Base-by-base conservation (phyloP, 1,139 yeast species). In the Maudiozyma humilis region DNA sequence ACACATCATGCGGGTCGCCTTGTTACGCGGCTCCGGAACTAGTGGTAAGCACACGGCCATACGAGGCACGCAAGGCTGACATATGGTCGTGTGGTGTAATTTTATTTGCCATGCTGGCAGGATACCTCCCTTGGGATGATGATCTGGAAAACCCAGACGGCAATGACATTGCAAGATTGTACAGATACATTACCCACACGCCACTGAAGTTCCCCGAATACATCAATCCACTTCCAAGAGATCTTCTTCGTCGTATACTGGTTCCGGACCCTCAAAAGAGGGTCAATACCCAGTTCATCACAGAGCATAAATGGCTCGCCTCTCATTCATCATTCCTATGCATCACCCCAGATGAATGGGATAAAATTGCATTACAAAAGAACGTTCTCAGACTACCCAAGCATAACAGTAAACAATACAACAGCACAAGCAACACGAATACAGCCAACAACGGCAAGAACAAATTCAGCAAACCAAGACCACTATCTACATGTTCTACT, bases 11-110 rank as follows among this genome's bases (percentile, higher is more conserved):
- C 66, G 99, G 99, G 1, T 86, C 96, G 12, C 98, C 98, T 1
- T 89, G 98, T 64, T 91, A 91, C 64, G 98, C 98, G 0, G 98
- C 98, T 3, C 98, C 98, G 0, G 98, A 91, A 63, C 70, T 91
- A 48, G 98, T 91, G 3, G 80, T 88, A 36, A 81, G 91, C 14
- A 87, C 81, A 55, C 73, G 79, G 45, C 89, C 91, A 19, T 91
- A 91, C 63, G 89, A 86, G 55, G 96, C 96, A 13, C 76, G 88
- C 51, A 88, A 87, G 63, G 96, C 87, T 20, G 98, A 91, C 64
- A 83, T 89, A 38, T 91, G 98, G 98, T 87, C 96, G 1, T 78
- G 95, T 54, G 99, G 99, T 43, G 89, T 93, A 29, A 91, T 91
- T 45, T 69, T 91, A 41, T 91, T 89, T 61, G 97, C 98, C n/a